Evolutionary conservation across 2,329 filamentous ascomycete genomes (phyloP).

Genomic region (Trichoderma polysporum): DNA sequence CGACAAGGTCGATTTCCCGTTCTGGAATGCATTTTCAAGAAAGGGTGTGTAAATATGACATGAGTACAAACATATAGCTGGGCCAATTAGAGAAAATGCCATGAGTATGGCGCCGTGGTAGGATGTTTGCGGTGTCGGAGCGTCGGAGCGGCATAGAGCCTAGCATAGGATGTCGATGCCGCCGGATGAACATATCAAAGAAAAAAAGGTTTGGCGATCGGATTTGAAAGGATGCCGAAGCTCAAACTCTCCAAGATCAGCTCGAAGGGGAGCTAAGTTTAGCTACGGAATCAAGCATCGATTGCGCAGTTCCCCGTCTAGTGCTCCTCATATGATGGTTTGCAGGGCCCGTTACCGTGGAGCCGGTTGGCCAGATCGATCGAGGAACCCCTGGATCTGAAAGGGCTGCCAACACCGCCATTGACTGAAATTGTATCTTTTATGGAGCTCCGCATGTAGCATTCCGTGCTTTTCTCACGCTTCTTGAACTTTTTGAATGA

Average conservation of each 20-base stretch:
- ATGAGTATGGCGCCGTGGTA: not conserved
- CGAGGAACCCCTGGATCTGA: not conserved
- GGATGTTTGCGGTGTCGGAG: not conserved
- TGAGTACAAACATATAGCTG: not conserved
- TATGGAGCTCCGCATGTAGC: not conserved
- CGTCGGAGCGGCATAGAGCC: not conserved
- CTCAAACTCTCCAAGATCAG: not conserved
- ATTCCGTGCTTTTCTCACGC: not conserved
- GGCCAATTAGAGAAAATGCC: not conserved
- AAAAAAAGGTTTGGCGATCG: not conserved
- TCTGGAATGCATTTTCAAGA: not conserved
- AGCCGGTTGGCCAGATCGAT: not conserved
- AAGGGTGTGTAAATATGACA: not conserved
- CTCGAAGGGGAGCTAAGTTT: not conserved
- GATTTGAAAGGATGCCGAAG: not conserved
- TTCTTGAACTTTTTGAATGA: not conserved
- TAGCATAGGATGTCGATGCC: not conserved
- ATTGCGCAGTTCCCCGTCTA: constrained; percentile 6
- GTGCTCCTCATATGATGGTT: not conserved
- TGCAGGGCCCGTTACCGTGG: not conserved
- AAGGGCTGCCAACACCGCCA: not conserved
- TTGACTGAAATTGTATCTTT: not conserved
- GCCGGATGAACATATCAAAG: not conserved
- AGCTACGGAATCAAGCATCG: constrained; percentile 10
- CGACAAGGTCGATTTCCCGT: too few relatives aligned